These are phyloP conservation scores for Saccharomycopsis capsularis DNA, from an alignment of 805 yeast genomes.

Conservation along the genomic window DNA sequence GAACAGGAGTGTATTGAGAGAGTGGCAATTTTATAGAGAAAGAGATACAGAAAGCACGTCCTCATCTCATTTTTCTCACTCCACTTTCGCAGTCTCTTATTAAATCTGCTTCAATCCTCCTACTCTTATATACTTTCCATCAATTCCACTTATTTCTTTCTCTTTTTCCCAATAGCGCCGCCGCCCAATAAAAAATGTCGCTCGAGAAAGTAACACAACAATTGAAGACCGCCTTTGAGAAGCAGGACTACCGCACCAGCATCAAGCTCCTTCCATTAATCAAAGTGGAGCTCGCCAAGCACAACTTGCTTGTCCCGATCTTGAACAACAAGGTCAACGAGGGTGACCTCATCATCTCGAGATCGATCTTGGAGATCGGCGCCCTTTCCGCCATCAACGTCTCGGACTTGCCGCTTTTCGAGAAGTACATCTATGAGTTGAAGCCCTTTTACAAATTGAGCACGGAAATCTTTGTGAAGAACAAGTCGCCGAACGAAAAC, in stretches of 20 bases:
- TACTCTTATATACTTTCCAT: background rate
- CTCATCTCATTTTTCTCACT: background rate
- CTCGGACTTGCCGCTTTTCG: conserved; percentile 56
- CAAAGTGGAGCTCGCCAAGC: conserved; percentile 72
- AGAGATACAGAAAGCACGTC: background rate
- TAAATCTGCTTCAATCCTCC: background rate
- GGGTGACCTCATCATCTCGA: conserved; percentile 54
- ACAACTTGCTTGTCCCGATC: conserved; percentile 66
- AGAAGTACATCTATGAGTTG: conserved; percentile 65
- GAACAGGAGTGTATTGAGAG: no score
- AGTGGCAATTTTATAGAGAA: no score
- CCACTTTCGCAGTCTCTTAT: background rate
- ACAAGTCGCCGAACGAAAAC: conserved; percentile 52
- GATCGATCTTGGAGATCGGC: conserved; percentile 82
- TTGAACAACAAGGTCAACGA: conserved; percentile 30
- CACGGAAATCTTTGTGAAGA: conserved; percentile 30
- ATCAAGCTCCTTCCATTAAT: conserved; percentile 58
- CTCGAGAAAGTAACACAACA: conserved; percentile 65
- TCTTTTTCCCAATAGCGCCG: background rate
- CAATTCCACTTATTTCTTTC: background rate
- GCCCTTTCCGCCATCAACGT: conserved; percentile 70
- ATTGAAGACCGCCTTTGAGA: conserved; percentile 56
- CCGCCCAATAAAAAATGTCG: conserved; percentile 28
- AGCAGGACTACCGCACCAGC: conserved; percentile 56
- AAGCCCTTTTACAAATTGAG: conserved; percentile 59